A percentile compares a stretch with the other conserved stretches of the same genome.
phyloP scores from a whole-genome alignment of 2,329 filamentous ascomycete species.

The Aspergillus alliaceus region DNA sequence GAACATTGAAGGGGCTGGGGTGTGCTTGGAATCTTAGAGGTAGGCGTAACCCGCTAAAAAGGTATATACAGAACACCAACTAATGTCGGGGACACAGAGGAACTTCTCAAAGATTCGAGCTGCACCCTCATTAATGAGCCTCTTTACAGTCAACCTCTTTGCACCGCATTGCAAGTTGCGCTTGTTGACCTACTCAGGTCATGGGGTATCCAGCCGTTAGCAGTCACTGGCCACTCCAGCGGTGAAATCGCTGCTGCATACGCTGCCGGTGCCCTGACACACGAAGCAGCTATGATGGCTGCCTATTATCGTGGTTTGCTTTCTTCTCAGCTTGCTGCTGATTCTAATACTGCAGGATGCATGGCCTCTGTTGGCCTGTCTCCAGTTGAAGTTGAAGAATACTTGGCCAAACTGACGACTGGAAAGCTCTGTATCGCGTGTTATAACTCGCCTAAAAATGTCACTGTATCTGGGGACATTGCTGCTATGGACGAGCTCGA shows the following conservation, averaged over 20 bases:
- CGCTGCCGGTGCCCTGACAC: not conserved
- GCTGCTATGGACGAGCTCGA: not conserved
- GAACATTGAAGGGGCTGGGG: too few species aligned
- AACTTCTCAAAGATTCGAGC: too few species aligned
- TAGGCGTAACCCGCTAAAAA: too few species aligned
- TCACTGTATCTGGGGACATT: not conserved
- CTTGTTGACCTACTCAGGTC: conserved; percentile 6
- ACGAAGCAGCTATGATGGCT: not conserved
- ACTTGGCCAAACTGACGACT: not conserved
- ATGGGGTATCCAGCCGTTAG: conserved; percentile 1
- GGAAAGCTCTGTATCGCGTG: not conserved
- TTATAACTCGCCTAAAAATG: not conserved
- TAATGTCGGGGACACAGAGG: too few species aligned
- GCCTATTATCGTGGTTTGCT: not conserved
- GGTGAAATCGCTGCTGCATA: conserved; percentile 12
- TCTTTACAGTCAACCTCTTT: conserved; percentile 3
- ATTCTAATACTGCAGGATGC: not conserved
- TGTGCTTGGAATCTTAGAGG: not conserved
- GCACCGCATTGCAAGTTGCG: conserved; percentile 5
- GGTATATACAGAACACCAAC: too few species aligned
- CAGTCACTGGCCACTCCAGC: conserved; percentile 8
- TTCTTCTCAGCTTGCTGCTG: not conserved
- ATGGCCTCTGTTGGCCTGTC: not conserved
- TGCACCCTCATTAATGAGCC: conserved; percentile 5
- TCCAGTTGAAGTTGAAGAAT: not conserved